Evolutionary conservation across 192 early-diverging fungal species (phyloP), one percentile per base, ranked within the genome.

Genomic region (Rhizophlyctis rosea): DNA sequence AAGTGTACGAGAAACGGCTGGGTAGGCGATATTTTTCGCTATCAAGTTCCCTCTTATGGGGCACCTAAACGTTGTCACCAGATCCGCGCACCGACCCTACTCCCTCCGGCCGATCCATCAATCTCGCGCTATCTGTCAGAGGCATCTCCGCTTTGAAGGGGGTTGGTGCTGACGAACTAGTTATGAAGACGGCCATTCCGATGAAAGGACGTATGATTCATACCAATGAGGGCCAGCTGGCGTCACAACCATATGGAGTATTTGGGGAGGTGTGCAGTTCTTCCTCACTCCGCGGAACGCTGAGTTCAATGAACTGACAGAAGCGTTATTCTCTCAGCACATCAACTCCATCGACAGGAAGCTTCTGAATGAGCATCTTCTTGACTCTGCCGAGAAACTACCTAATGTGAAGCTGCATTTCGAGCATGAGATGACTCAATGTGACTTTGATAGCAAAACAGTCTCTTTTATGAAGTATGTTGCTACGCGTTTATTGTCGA

Each of bases 191-290:
- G 4, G 84, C 86, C 23, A 84, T 96, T 23, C 96, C 94, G 1
- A 96, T 98, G 94, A 83, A 85, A 47, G 93, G 91, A 11, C 80
- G 96, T 44, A 91, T 96, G 92, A 84, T 98, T 29, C 96, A 98
- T 67, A 50, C 84, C 11, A 81, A 75, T 0, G 79, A 84, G 29
- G 91, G 91, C 3, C 67, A 72, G 47, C 88, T 87, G 60, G 69
- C 75, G 31, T 88, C 84, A 60, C 93, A 95, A 76, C 74, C 83
- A 2, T 98, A 98, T 77, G 91, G 91, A 61, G 80, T 92, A 58
- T 86, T 88, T 77, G 90, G 88, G 44, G 87, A 92, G 84, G 87
- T 90, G n/a, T n/a, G 77, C 61, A 9, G 29, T n/a, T n/a, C n/a
- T n/a, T n/a, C n/a, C n/a, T n/a, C n/a, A n/a, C n/a, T n/a, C n/a